Base-by-base conservation (phyloP, 1,284 basidiomycete genomes). In the Heterobasidion irregulare region DNA sequence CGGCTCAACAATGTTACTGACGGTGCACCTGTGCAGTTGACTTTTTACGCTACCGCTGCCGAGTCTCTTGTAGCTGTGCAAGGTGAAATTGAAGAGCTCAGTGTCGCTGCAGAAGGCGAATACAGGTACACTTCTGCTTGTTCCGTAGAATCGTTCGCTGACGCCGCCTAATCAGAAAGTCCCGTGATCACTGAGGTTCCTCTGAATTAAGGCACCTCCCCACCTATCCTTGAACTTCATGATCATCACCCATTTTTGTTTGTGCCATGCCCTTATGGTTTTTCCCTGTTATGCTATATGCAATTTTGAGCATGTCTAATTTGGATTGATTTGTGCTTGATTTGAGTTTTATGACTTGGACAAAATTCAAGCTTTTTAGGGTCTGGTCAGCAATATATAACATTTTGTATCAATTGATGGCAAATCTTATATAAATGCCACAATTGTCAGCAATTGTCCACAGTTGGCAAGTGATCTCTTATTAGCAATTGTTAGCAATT, bases 51-150 rank as follows among this genome's bases (percentile, higher is more conserved):
- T 41, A 75, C 84, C 41, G 91, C 92, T 8, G 93, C 92, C 8
- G 94, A 97, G 68, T 82, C 92, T 0, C 80, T 97, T 47, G 84
- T 82, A 47, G 74, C 80, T 52, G 82, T 91, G 45, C 92, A 96
- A 69, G 89, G 89, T 53, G 91, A 96, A 68, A 87, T 98, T 55
- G 92, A 96, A 62, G 92, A 95, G 65, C 78, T 95, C 57, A 89
- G 86, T 54, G 86, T 92, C 15, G 89, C 88, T 26, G 92, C 93
- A 1, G 94, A 96, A 75, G 89, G 87, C 57, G 92, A 94, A 68
- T 97, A 94, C 75, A 87, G 94, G 84, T 91, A 62, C 65, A 26
- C 8, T 9, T 13, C 33, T 10, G 35, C 49, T 8, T 26, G 35
- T 6, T 35, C 36, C 13, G 12, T 38, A 34, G 16, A 41, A 41